A percentile compares a stretch with the other conserved stretches of the same genome.
Evolutionary conservation across 2,329 filamentous ascomycete species (phyloP).

Genomic region (Penicillium sp.): DNA sequence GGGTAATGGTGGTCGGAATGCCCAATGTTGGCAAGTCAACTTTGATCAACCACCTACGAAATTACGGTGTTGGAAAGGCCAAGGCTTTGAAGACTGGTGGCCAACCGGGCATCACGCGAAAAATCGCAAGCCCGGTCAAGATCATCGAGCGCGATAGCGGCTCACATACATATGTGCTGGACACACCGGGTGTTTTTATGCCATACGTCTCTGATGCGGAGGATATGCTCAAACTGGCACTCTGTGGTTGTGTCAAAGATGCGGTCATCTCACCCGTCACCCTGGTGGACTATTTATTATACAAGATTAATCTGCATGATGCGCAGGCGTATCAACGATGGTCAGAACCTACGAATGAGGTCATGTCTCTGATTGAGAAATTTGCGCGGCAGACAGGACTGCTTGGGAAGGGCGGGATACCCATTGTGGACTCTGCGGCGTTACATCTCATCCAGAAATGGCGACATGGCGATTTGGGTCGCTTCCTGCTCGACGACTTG

Average conservation of each 20-base stretch:
- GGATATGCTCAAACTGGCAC: conserved; percentile 91
- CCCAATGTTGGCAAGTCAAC: conserved; percentile 97
- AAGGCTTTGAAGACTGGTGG: conserved; percentile 83
- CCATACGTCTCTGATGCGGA: conserved; percentile 85
- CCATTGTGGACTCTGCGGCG: conserved; percentile 73
- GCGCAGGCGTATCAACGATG: conserved; percentile 67
- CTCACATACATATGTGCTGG: conserved; percentile 77
- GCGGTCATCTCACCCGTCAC: conserved; percentile 77
- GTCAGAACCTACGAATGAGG: conserved; percentile 78
- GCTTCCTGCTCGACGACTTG: conserved; percentile 79
- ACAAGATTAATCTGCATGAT: conserved; percentile 73
- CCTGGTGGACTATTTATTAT: conserved; percentile 89
- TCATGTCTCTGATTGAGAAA: conserved; percentile 70
- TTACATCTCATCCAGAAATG: conserved; percentile 81
- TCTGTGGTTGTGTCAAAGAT: conserved; percentile 90
- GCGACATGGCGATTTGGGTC: conserved; percentile 75
- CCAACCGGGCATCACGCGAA: conserved; percentile 87
- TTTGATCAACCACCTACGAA: conserved; percentile 83
- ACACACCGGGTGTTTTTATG: conserved; percentile 94
- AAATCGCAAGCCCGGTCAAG: conserved; percentile 80
- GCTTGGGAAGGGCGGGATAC: conserved; percentile 71
- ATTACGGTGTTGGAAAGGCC: conserved; percentile 63
- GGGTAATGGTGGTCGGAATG: conserved; percentile 92
- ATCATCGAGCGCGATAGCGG: conserved; percentile 65
- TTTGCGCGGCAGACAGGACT: conserved; percentile 77